Percentiles rank a stretch among this genome's conserved stretches.
These are phyloP conservation scores for Macrophomina phaseolina DNA, from an alignment of 2,329 filamentous ascomycete genomes.

Conservation along the genomic window DNA sequence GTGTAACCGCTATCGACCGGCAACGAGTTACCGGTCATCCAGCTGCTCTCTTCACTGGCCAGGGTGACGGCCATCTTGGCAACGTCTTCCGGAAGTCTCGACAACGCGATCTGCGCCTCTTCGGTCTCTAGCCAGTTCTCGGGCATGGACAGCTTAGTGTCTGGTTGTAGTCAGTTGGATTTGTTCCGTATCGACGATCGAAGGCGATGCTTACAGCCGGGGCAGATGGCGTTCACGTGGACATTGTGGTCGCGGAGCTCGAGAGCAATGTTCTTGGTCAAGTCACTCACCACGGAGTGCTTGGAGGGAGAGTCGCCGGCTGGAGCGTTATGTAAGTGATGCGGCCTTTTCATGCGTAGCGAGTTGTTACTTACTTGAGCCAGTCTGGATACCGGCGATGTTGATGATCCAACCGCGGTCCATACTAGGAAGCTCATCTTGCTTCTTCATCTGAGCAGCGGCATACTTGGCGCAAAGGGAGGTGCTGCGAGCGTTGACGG, in stretches of 20 bases:
- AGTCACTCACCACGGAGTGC: constrained; percentile 47
- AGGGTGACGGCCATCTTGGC: constrained; percentile 51
- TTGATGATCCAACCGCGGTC: constrained; percentile 62
- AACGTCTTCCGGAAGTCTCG: constrained; percentile 37
- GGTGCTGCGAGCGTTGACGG: constrained; percentile 41
- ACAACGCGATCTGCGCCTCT: constrained; percentile 6
- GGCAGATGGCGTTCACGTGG: constrained; percentile 61
- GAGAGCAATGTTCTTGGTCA: constrained; percentile 56
- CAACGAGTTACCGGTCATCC: constrained; percentile 49
- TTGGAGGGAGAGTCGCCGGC: constrained; percentile 57
- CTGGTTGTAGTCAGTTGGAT: constrained; percentile 25
- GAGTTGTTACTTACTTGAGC: constrained; percentile 33
- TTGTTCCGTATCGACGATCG: background rate
- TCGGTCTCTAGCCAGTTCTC: constrained; percentile 25
- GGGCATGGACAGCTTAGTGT: constrained; percentile 39
- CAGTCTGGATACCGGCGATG: constrained; percentile 53
- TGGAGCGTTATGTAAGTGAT: constrained; percentile 17
- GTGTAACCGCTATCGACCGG: constrained; percentile 51
- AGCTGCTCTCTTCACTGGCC: constrained; percentile 53
- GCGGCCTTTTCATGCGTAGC: background rate
- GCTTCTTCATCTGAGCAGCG: constrained; percentile 40
- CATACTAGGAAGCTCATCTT: constrained; percentile 34
- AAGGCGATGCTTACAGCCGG: constrained; percentile 51
- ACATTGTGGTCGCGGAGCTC: constrained; percentile 58
- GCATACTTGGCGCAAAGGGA: constrained; percentile 44